Base-by-base conservation (phyloP, 31 red algal species). In the Bonnemaisonia californica region DNA sequence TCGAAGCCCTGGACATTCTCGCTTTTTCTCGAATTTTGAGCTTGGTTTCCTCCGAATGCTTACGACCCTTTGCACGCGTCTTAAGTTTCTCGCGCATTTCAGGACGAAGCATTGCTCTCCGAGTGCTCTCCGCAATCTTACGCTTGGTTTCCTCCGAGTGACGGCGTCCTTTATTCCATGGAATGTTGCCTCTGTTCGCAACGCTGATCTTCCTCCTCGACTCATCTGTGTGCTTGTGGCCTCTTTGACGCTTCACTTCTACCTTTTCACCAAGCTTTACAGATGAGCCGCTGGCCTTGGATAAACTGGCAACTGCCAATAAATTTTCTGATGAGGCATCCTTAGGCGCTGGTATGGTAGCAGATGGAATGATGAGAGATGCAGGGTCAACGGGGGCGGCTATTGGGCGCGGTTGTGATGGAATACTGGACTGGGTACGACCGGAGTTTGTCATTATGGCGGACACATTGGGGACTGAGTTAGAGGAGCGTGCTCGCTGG, bases 101-200 rank as follows among this genome's bases (percentile, higher is more conserved):
- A 5, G 90, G 91, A 19, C 65, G 60, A 2, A 76, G 47, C 95
- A 98, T 98, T 8, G 88, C 92, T 27, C 68, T 62, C 45, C 82
- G 59, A 30, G 92, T 92, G 2, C 66, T 60, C 42, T 85, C 83
- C 16, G 95, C 83, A 58, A 98, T 98, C 61, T 94, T 94, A 16
- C 79, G 87, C 29, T 79, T 85, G 27, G 95, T 98, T 75, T 91
- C 95, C 34, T 83, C 89, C 23, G 86, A 84, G 38, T 98, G 95
- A 18, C 69, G 45, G 30, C 81, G 80, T 22, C 95, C 95, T 79
- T 94, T 94, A 40, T 98, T 98, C 95, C 95, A 98, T 31, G 95
- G 95, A 22, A 94, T 67, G 35, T 85, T 80, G 22, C 95, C 95
- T 21, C 89, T 76, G 51, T 91, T 94, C 26, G 91, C 95, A 24